These are phyloP conservation scores for Ramaria sp. DNA, from an alignment of 768 basidiomycete genomes.

Conservation along the genomic window DNA sequence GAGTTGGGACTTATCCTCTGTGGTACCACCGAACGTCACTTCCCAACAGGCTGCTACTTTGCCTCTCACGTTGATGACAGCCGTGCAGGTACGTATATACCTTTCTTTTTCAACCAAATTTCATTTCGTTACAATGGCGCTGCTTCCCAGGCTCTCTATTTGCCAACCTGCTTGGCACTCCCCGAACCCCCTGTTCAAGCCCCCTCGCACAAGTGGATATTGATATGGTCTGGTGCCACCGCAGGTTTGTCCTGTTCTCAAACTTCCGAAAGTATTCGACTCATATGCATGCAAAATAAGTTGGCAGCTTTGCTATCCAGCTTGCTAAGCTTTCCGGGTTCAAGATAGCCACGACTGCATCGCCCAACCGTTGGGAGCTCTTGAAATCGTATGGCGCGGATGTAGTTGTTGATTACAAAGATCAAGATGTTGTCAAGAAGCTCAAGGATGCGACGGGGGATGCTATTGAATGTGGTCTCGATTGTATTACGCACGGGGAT, in stretches of 20 bases:
- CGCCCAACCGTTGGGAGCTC: slow-evolving; percentile 25
- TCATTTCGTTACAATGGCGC: not conserved
- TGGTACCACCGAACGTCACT: not conserved
- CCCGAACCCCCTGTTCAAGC: not conserved
- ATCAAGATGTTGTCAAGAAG: not conserved
- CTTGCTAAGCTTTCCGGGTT: slow-evolving; percentile 32
- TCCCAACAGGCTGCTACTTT: not conserved
- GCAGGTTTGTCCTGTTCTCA: not conserved
- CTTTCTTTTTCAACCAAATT: not conserved
- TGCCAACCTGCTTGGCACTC: not conserved
- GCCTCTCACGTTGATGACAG: not conserved
- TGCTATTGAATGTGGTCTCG: not conserved
- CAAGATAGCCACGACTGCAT: slow-evolving; percentile 34
- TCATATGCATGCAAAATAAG: not conserved
- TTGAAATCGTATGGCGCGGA: slow-evolving; percentile 32
- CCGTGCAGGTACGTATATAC: not conserved
- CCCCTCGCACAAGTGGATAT: not conserved
- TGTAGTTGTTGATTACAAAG: slow-evolving; percentile 25
- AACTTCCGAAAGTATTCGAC: too few species aligned
- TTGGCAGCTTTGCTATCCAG: slow-evolving; percentile 29
- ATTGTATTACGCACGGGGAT: not conserved
- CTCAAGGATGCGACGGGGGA: not conserved
- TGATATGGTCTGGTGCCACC: not conserved
- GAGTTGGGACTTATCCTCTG: not conserved
- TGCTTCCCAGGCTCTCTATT: not conserved